Evolutionary conservation across 495 filamentous ascomycete genomes (phyloP).

Genomic region (Hypomontagnella submonticulosa): DNA sequence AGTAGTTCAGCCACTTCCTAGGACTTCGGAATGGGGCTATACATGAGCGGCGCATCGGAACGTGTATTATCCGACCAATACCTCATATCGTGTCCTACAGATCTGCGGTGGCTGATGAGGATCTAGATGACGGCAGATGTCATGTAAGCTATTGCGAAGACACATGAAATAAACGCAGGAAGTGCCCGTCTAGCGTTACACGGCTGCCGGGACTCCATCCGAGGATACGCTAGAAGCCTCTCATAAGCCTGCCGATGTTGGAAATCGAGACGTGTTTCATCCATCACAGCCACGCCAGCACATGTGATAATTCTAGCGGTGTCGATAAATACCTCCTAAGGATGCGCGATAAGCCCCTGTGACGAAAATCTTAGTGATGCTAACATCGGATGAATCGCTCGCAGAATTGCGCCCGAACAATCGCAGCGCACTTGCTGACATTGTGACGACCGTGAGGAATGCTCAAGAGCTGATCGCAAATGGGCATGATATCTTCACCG

Average conservation of each 20-base stretch:
- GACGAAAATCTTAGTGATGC: conserved; percentile 15
- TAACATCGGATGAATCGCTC: conserved; percentile 3
- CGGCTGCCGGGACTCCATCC: conserved; percentile 2
- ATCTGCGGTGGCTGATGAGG: not conserved
- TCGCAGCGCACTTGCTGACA: conserved; percentile 1
- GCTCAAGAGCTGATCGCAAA: not conserved
- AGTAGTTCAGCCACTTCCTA: conserved; percentile 1
- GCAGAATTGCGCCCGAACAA: not conserved
- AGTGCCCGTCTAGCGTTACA: not conserved
- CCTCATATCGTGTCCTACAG: not conserved
- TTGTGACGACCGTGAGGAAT: not conserved
- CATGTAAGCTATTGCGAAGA: too few species aligned
- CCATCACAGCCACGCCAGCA: conserved; percentile 23
- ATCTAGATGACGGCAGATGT: conserved; percentile 13
- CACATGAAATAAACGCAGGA: not conserved
- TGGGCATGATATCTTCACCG: not conserved
- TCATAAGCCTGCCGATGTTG: conserved; percentile 11
- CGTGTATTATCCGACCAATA: conserved; percentile 1
- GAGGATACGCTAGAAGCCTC: conserved; percentile 1
- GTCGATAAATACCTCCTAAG: not conserved
- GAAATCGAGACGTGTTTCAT: conserved; percentile 40
- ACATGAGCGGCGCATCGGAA: conserved; percentile 13
- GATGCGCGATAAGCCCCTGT: conserved; percentile 13
- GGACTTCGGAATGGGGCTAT: conserved; percentile 9
- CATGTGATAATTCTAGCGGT: conserved; percentile 12